Evolutionary conservation across 2,329 filamentous ascomycete genomes (phyloP).

Genomic region (Xylariaceae sp.): DNA sequence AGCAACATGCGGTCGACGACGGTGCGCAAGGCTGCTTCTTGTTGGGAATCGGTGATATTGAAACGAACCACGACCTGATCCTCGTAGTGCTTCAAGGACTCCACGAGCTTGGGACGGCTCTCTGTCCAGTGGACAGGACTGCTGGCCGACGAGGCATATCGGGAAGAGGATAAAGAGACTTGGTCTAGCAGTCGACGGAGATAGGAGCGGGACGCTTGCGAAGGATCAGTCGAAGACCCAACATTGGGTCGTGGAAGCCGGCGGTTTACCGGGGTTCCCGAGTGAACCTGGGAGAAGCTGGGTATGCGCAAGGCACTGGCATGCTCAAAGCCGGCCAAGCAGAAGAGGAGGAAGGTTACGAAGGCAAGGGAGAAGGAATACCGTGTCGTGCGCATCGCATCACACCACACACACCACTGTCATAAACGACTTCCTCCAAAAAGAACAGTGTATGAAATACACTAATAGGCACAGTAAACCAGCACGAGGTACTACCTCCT

Average conservation of each 20-base stretch:
- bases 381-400: slow-evolving; percentile 9
- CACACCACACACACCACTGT: neutral
- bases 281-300: slow-evolving; percentile 10
- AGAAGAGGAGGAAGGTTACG: slow-evolving; percentile 10
- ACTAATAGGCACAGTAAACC: too few species aligned
- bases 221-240: slow-evolving; percentile 4
- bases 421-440: too few species aligned
- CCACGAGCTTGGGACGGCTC: slow-evolving; percentile 26
- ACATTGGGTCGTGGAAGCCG: neutral
- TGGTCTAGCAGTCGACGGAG: slow-evolving; percentile 22
- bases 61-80: slow-evolving; percentile 87
- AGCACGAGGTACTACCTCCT: too few species aligned
- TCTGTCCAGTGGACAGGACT: slow-evolving; percentile 22
- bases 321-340: slow-evolving; percentile 1
- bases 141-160: slow-evolving; percentile 17
- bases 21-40: slow-evolving; percentile 26
- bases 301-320: slow-evolving; percentile 13
- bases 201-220: slow-evolving; percentile 21
- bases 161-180: slow-evolving; percentile 15
- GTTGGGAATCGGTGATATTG: slow-evolving; percentile 54
- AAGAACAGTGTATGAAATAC: too few species aligned
- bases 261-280: neutral
- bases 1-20: slow-evolving; percentile 57
- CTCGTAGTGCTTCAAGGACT: slow-evolving; percentile 52
- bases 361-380: slow-evolving; percentile 1